A percentile compares a stretch with the other conserved stretches of the same genome.
Evolutionary conservation across 208 protist species (phyloP).

Genomic region (Leishmania guyanensis): DNA sequence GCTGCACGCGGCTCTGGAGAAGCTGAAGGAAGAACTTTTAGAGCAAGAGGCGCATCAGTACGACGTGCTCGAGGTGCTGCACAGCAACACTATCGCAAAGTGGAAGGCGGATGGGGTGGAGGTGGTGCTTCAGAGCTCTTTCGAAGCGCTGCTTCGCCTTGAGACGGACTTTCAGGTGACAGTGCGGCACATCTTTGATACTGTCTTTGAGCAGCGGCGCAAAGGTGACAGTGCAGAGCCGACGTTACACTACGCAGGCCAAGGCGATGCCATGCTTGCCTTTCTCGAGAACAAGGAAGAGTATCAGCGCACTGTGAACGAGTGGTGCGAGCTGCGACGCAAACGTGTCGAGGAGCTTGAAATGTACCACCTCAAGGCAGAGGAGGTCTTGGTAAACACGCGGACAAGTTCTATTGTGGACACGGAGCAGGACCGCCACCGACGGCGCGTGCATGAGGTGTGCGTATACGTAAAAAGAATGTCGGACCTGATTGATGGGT

Average conservation of each 20-base stretch:
- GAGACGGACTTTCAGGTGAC: slow-evolving; percentile 76
- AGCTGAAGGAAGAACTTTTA: slow-evolving; percentile 61
- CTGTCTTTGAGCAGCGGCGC: slow-evolving; percentile 67
- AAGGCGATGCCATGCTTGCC: slow-evolving; percentile 46
- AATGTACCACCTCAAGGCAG: slow-evolving; percentile 63
- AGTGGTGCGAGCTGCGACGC: slow-evolving; percentile 81
- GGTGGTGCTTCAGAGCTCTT: slow-evolving; percentile 75
- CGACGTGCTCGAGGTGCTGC: slow-evolving; percentile 68
- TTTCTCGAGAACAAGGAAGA: slow-evolving; percentile 82
- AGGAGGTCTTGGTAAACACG: slow-evolving; percentile 64
- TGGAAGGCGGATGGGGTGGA: slow-evolving; percentile 81
- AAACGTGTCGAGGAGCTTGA: slow-evolving; percentile 81
- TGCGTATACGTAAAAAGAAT: slow-evolving; percentile 61
- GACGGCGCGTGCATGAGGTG: slow-evolving; percentile 69
- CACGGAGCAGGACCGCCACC: slow-evolving; percentile 70
- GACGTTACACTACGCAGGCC: slow-evolving; percentile 16
- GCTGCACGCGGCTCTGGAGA: slow-evolving; percentile 42
- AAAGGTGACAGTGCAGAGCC: slow-evolving; percentile 40
- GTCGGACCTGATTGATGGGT: slow-evolving; percentile 22
- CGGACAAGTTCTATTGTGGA: slow-evolving; percentile 49
- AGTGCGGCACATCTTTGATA: slow-evolving; percentile 75
- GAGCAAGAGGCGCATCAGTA: slow-evolving; percentile 81
- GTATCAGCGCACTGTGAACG: slow-evolving; percentile 74
- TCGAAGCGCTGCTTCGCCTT: slow-evolving; percentile 75
- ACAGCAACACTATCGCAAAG: slow-evolving; percentile 64